Base-by-base conservation (phyloP, 2,329 filamentous ascomycete genomes). In the Cytospora mali region DNA sequence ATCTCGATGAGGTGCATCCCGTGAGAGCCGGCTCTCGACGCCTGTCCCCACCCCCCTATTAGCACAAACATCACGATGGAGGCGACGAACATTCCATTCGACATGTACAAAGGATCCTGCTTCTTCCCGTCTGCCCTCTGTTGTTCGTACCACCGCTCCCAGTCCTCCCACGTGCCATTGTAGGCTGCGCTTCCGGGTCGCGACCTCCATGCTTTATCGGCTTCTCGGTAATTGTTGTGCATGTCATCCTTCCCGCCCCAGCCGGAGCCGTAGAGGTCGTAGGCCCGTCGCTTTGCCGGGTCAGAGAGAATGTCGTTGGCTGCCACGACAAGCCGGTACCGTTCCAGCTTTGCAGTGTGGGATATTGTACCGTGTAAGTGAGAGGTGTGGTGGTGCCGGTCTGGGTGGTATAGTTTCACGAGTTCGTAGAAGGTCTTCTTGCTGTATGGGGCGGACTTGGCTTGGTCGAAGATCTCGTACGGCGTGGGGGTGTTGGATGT, bases 101-200 rank as follows among this genome's bases (percentile, higher is more conserved):
- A 91, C 76, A 94, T 87, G 75, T 87, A 90, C 58, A 88, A 69
- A 0, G 84, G 83, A 66, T 81, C 76, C 73, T 65, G 70, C 71
- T 68, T 80, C 78, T 55, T 80, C 74, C 71, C 80, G 75, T 27
- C 50, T 16, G 50, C 18, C 31, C 28, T 49, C 53, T 6, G 52
- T 27, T 74, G 81, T 74, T 35, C 86, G 69, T 91, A 84, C 88
- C 90, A 96, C 51, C 82, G 83, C 77, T 97, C 92, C 93, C 93
- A 97, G 74, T 99, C 95, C 74, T 99, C 95, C 95, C 95, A 99
- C 0, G 95, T 98, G 0, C 92, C 95, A 74, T 98, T 98, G 69
- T 77, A 76, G 56, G 81, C 82, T 14, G 84, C 74, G 60, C 76
- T 83, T 27, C 79, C 79, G 0, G 80, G 77, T 35, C 73, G 72